phyloP scores from a whole-genome alignment of 2,329 filamentous ascomycete genomes.

The Ilyonectria robusta region DNA sequence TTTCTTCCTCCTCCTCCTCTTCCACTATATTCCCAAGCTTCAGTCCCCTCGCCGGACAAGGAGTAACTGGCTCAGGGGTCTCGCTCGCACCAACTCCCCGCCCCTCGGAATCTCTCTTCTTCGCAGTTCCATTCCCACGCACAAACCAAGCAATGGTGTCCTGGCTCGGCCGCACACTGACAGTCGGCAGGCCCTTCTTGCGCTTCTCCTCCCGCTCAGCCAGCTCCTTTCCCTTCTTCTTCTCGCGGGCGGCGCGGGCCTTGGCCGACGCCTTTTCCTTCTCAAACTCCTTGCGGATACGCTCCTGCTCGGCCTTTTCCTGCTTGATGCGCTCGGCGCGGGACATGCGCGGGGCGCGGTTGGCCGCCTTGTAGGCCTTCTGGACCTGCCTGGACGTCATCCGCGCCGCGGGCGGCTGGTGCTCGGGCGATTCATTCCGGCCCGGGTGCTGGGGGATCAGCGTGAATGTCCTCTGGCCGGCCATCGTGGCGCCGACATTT shows the following conservation, averaged over 20 bases:
- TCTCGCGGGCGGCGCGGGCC: slow-evolving; percentile 66
- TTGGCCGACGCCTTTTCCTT: slow-evolving; percentile 63
- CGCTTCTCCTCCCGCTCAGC: slow-evolving; percentile 65
- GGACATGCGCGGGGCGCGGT: slow-evolving; percentile 55
- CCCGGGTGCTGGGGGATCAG: slow-evolving; percentile 55
- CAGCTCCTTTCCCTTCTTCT: slow-evolving; percentile 68
- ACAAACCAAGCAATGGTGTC: slow-evolving; percentile 70
- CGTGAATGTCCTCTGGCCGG: slow-evolving; percentile 61
- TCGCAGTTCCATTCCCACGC: slow-evolving; percentile 51
- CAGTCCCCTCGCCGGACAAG: background rate
- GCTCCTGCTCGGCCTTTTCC: slow-evolving; percentile 66
- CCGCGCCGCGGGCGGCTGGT: slow-evolving; percentile 32
- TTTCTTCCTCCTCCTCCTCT: slow-evolving; percentile 30
- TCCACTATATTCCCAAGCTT: slow-evolving; percentile 18
- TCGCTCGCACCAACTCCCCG: slow-evolving; percentile 24
- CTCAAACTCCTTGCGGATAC: slow-evolving; percentile 67
- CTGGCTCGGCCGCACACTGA: slow-evolving; percentile 70
- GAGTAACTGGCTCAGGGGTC: background rate
- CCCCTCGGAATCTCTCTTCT: slow-evolving; percentile 49
- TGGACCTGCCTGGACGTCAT: slow-evolving; percentile 61
- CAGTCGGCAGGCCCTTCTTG: slow-evolving; percentile 66
- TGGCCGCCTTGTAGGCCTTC: slow-evolving; percentile 56
- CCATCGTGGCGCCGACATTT: slow-evolving; percentile 50
- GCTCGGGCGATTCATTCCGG: slow-evolving; percentile 37
- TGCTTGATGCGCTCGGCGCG: slow-evolving; percentile 56